A percentile compares a stretch with the other conserved stretches of the same genome.
phyloP scores from a whole-genome alignment of 495 filamentous ascomycete species.

The Hapsidospora chrysogenum region DNA sequence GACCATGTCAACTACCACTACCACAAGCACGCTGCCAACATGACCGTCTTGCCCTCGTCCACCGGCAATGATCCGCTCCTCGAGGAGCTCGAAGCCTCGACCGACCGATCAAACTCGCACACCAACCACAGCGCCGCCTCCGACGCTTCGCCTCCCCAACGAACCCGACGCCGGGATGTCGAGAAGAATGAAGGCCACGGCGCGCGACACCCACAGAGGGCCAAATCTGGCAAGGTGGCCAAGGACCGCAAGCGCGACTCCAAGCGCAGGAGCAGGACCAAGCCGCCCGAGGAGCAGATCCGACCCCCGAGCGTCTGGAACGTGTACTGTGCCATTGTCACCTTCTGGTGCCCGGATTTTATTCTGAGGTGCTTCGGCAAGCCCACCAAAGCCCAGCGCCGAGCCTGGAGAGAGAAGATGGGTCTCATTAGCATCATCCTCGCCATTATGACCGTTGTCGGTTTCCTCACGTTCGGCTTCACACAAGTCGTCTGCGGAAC shows the following conservation, averaged over 20 bases:
- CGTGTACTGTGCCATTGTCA: constrained; percentile 83
- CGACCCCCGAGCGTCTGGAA: constrained; percentile 83
- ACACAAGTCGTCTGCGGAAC: constrained; percentile 69
- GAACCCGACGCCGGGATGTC: constrained; percentile 11
- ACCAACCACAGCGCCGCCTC: constrained; percentile 20
- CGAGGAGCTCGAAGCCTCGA: constrained; percentile 43
- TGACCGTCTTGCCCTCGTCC: constrained; percentile 73
- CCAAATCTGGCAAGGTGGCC: constrained; percentile 26
- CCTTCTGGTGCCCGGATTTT: constrained; percentile 87
- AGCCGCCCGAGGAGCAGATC: constrained; percentile 45
- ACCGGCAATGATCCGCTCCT: constrained; percentile 81
- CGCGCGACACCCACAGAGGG: constrained; percentile 14
- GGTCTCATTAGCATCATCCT: constrained; percentile 88
- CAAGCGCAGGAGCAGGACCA: constrained; percentile 35
- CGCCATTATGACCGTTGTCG: constrained; percentile 74
- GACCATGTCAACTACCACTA: constrained; percentile 93
- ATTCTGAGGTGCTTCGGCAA: constrained; percentile 74
- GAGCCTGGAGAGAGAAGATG: constrained; percentile 98
- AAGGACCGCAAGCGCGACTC: constrained; percentile 29
- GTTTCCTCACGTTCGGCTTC: constrained; percentile 95
- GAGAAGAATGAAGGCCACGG: constrained; percentile 19
- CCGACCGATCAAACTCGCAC: constrained; percentile 22
- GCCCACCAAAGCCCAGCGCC: constrained; percentile 70
- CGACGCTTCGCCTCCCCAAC: constrained; percentile 16
- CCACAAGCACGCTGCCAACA: constrained; percentile 74